Evolutionary conservation across 129 eudicot species (phyloP), one percentile per base, ranked within the genome.

Genomic region (Flaveria trinervia): DNA sequence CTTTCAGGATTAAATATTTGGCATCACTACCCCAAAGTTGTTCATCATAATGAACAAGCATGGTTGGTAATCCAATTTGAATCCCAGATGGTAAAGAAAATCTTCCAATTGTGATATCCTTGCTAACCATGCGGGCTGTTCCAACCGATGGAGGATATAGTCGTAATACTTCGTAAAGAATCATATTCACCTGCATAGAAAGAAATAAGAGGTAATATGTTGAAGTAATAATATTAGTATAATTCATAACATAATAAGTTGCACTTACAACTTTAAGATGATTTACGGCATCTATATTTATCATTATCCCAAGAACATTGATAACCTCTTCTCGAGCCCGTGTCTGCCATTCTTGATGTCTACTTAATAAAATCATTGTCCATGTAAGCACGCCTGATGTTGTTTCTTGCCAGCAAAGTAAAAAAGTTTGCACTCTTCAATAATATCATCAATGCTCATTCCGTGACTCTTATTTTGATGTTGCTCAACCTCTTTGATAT

Each of bases 21-120:
- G 62, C 62, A 20, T 55, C 62, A 12, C 62, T 55, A 7, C 62
- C 62, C 62, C 28, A 55, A 55, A 55, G 26, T 55, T 55, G 62
- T 55, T 55, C 62, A 20, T 55, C 62, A 3, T 55, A 55, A 3
- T 55, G 62, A 55, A 55, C 18, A 17, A 55, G 62, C 62, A 55
- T 55, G 62, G 20, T 20, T 12, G 62, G 62, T 3, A 55, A 55
- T 55, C 12, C 62, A 18, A 55, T 55, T 8, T 55, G 62, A 18
- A 9, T 6, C 2, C 28, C 28, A 7, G 28, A 55, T 55, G 62
- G 62, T 55, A 55, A 18, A 18, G 28, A 55, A 20, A 18, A 55
- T 55, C 62, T 18, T 55, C 28, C 62, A 0, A 55, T 13, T 9
- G 26, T 17, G 5, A 20, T 55, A 20, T 55, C 14, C 62, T 8